phyloP scores from a whole-genome alignment of 208 protist species.

The Acanthamoeba royreba region DNA sequence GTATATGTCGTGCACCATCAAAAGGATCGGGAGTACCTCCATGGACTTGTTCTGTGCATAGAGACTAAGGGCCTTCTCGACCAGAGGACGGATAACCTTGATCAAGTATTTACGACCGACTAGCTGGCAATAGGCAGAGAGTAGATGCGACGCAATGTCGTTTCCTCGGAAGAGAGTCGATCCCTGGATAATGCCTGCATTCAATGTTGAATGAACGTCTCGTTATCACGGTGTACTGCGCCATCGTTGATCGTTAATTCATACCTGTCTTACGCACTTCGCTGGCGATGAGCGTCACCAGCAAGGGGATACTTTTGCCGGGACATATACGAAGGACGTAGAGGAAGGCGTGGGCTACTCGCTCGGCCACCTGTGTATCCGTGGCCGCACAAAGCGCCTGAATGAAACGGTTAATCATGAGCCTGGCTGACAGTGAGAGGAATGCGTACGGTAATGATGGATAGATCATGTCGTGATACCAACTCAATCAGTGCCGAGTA shows the following conservation, averaged over 20 bases:
- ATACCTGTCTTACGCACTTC: background rate
- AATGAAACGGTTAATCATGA: background rate
- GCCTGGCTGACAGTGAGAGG: background rate
- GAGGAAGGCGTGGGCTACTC: background rate
- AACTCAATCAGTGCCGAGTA: background rate
- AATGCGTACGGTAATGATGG: background rate
- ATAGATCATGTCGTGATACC: background rate
- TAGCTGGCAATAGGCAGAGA: background rate
- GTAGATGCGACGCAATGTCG: background rate
- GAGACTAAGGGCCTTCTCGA: background rate
- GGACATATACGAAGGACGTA: background rate
- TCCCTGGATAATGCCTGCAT: background rate
- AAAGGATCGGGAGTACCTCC: background rate
- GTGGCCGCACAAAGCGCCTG: background rate
- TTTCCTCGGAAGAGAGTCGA: background rate
- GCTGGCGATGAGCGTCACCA: background rate
- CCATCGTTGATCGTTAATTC: no score
- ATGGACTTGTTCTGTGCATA: background rate
- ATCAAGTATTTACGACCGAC: background rate
- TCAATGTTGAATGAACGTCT: no score
- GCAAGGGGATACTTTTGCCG: background rate
- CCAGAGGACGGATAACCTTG: background rate
- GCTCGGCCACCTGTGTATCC: background rate
- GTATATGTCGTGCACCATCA: background rate
- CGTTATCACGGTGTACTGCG: no score